Evolutionary conservation across 2,329 filamentous ascomycete species (phyloP).

Genomic region (Sclerotinia nivalis): DNA sequence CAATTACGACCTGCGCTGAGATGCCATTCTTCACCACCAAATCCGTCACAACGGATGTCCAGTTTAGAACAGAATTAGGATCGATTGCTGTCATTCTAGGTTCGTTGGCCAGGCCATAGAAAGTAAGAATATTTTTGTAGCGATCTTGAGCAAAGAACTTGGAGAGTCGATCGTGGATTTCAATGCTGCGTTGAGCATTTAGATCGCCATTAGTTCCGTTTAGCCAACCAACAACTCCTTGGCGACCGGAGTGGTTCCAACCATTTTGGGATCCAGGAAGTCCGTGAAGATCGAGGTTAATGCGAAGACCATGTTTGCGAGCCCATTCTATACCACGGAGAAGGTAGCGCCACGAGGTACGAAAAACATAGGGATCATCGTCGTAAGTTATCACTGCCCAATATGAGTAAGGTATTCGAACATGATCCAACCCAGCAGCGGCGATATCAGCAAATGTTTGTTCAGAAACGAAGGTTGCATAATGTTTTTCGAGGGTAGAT

Average conservation of each 20-base stretch:
- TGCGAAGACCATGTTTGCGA: conserved; percentile 84
- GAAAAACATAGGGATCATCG: conserved; percentile 81
- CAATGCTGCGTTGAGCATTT: conserved; percentile 79
- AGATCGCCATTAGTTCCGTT: conserved; percentile 81
- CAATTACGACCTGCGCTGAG: conserved; percentile 74
- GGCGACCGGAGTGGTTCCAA: conserved; percentile 92
- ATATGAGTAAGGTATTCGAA: conserved; percentile 94
- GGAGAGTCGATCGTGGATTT: conserved; percentile 83
- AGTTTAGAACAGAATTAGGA: conserved; percentile 66
- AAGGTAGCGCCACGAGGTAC: conserved; percentile 90
- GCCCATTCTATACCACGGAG: conserved; percentile 91
- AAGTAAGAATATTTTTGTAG: conserved; percentile 86
- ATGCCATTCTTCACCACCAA: conserved; percentile 77
- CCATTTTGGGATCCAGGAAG: conserved; percentile 93
- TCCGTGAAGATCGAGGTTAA: conserved; percentile 93
- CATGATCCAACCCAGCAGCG: conserved; percentile 87
- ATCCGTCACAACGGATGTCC: conserved; percentile 74
- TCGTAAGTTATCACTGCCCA: conserved; percentile 89
- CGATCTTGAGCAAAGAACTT: conserved; percentile 91
- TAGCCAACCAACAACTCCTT: conserved; percentile 81
- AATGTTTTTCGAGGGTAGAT: conserved; percentile 80
- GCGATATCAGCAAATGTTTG: conserved; percentile 81
- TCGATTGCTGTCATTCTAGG: conserved; percentile 79
- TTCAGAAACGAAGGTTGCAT: conserved; percentile 84
- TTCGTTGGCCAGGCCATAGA: conserved; percentile 95